Conservation (phyloP, 2,329 filamentous ascomycete genomes). For the Dryadomyces quercivorus region DNA sequence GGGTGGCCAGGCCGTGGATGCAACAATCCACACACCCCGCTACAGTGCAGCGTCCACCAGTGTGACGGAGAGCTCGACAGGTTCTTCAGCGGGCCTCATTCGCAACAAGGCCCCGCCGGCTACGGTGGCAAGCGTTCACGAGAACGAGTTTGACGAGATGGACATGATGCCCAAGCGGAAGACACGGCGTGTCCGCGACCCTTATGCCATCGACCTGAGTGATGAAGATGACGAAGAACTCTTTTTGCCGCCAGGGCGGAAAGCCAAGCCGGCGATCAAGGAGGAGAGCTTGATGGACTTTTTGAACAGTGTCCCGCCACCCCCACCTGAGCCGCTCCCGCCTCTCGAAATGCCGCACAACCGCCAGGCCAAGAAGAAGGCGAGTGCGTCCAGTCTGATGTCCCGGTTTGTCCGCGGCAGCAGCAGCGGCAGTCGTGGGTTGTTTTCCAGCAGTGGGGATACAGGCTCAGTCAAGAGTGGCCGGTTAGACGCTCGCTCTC, state of each 20-base stretch:
- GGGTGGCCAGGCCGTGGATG: constrained; percentile 45
- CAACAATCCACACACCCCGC: constrained; percentile 41
- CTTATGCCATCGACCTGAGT: constrained; percentile 81
- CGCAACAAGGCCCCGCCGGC: constrained; percentile 18
- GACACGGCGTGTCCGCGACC: constrained; percentile 68
- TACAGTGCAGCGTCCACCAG: constrained; percentile 44
- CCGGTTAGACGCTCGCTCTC: constrained; percentile 21
- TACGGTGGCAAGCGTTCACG: not conserved
- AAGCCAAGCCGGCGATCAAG: constrained; percentile 28
- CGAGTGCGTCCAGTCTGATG: constrained; percentile 49
- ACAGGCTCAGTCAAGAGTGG: not conserved
- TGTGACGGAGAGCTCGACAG: constrained; percentile 55
- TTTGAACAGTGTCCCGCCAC: constrained; percentile 53
- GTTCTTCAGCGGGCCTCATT: constrained; percentile 64
- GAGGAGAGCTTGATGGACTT: constrained; percentile 67
- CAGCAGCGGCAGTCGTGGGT: constrained; percentile 7
- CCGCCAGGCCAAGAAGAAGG: constrained; percentile 38
- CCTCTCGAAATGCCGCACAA: constrained; percentile 21
- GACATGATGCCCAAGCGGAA: constrained; percentile 57
- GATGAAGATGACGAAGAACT: constrained; percentile 48
- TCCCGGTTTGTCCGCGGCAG: constrained; percentile 37
- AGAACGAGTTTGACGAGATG: constrained; percentile 31
- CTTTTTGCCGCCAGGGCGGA: constrained; percentile 26
- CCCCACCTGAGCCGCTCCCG: constrained; percentile 35
- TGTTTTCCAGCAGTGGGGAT: not conserved